These are phyloP conservation scores for Inonotus obliquus DNA, from an alignment of 1,284 basidiomycete species.

Conservation along the genomic window DNA sequence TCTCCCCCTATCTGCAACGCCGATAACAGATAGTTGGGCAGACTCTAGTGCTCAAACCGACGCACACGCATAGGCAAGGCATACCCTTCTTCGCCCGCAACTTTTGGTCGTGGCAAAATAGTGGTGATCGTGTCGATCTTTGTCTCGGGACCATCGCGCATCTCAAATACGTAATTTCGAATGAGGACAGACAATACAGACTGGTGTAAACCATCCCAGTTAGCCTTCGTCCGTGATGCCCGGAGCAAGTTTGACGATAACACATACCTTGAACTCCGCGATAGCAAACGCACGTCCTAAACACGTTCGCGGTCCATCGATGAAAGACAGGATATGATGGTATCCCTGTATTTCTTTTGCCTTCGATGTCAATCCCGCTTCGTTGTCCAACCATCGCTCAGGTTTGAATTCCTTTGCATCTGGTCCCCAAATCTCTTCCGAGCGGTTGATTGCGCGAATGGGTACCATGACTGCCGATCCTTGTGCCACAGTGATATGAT, in stretches of 20 bases:
- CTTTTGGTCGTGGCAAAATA: conserved; percentile 15
- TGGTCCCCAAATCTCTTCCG: conserved; percentile 14
- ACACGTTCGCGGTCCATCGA: conserved; percentile 18
- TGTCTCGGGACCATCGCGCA: conserved; percentile 22
- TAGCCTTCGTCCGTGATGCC: background rate
- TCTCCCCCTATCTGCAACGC: background rate
- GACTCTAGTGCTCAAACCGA: conserved; percentile 10
- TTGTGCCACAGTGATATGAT: background rate
- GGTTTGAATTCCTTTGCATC: conserved; percentile 19
- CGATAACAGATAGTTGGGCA: background rate
- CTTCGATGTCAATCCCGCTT: conserved; percentile 7
- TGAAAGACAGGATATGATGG: conserved; percentile 16
- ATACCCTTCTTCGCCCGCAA: conserved; percentile 16
- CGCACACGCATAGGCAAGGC: conserved; percentile 17
- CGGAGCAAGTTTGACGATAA: background rate
- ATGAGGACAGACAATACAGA: conserved; percentile 20
- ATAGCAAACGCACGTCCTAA: conserved; percentile 18
- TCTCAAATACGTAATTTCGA: conserved; percentile 21
- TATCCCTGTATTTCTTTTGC: conserved; percentile 13
- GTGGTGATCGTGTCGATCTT: conserved; percentile 20
- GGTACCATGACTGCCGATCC: conserved; percentile 7
- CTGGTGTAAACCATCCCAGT: background rate
- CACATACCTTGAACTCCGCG: conserved; percentile 18
- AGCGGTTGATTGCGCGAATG: conserved; percentile 16
- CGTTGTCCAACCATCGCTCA: conserved; percentile 14